Conservation (phyloP, 169 alveolate species). For the Miamiensis avidus region DNA sequence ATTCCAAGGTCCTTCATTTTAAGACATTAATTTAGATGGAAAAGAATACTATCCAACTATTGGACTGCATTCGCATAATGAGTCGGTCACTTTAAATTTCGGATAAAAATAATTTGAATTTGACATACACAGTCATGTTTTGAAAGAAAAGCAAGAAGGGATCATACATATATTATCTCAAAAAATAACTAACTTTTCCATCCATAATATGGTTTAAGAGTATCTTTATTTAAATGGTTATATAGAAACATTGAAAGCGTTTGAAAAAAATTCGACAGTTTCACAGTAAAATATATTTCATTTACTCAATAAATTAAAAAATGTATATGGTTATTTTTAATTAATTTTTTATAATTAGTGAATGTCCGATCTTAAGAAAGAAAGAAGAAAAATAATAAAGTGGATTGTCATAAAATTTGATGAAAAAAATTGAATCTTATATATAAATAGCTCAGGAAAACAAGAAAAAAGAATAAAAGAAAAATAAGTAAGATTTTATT, state of each 20-base stretch:
- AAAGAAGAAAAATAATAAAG: background rate
- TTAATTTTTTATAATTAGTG: background rate
- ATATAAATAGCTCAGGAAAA: background rate
- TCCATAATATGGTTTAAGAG: background rate
- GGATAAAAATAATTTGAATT: background rate
- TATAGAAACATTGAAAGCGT: background rate
- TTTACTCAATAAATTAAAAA: no score
- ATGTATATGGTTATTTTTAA: background rate
- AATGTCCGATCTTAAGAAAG: background rate
- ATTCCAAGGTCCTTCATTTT: background rate
- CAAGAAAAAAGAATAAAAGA: background rate
- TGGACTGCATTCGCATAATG: background rate
- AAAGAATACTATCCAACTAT: background rate
- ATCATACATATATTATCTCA: background rate
- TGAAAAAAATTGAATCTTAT: background rate
- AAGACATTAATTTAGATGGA: background rate
- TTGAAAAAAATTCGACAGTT: background rate
- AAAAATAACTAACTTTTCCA: background rate
- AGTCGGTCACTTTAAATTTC: background rate
- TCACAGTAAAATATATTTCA: background rate
- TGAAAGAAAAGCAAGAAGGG: background rate
- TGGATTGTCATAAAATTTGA: background rate
- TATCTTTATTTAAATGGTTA: background rate
- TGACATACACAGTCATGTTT: no score
- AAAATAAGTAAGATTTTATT: background rate